Evolutionary conservation across 2,329 filamentous ascomycete species (phyloP).

Genomic region (Juglanconis sp.): DNA sequence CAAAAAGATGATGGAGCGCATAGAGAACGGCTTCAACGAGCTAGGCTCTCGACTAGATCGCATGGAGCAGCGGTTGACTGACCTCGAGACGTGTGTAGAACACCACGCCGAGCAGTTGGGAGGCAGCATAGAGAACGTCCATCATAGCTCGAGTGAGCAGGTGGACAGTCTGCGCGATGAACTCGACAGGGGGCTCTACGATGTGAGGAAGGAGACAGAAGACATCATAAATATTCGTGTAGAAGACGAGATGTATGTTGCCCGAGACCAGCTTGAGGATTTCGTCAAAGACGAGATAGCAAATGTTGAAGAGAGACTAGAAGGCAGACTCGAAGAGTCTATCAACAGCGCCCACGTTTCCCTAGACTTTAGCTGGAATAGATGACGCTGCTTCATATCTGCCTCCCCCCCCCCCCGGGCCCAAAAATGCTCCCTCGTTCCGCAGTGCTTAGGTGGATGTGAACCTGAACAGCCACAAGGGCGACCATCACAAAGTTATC

Average conservation of each 20-base stretch:
- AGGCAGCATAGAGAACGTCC: background rate
- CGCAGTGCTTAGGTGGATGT: too few relatives aligned
- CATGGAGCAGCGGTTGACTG: slow-evolving; percentile 5
- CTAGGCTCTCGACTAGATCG: slow-evolving; percentile 2
- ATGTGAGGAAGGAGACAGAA: slow-evolving; percentile 7
- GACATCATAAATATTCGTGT: slow-evolving; percentile 1
- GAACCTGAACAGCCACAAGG: too few relatives aligned
- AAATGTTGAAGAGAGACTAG: background rate
- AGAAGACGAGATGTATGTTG: slow-evolving; percentile 8
- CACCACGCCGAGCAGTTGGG: background rate
- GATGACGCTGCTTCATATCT: background rate
- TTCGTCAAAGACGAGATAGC: slow-evolving; percentile 2
- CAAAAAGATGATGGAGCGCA: slow-evolving; percentile 1
- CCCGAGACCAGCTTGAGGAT: slow-evolving; percentile 6
- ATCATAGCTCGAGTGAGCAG: slow-evolving; percentile 6
- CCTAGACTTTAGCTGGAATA: slow-evolving; percentile 7
- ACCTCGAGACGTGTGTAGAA: background rate
- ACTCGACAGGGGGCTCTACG: slow-evolving; percentile 4
- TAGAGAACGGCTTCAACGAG: slow-evolving; percentile 2
- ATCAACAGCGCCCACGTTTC: slow-evolving; percentile 1
- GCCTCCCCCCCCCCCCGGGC: background rate
- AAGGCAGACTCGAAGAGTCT: background rate
- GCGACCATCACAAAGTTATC: too few relatives aligned
- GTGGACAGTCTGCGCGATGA: slow-evolving; percentile 1
- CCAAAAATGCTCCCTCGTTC: background rate